Percentiles rank a stretch among this genome's conserved stretches.
phyloP scores from a whole-genome alignment of 2,329 filamentous ascomycete genomes.

The Aspergillus sp. region DNA sequence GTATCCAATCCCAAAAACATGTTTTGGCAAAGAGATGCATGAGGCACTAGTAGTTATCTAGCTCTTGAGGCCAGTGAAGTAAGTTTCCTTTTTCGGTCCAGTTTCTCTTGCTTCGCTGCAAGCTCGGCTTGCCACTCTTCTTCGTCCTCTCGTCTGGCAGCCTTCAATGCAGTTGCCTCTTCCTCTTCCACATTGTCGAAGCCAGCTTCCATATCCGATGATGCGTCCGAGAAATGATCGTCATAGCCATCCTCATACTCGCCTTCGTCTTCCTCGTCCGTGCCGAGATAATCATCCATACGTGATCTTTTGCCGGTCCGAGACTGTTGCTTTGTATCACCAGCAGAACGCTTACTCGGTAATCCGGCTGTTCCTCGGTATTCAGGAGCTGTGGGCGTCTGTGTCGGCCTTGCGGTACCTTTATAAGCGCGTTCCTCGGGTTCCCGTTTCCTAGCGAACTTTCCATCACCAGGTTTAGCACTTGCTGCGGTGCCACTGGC shows the following conservation, averaged over 20 bases:
- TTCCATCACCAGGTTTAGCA: conserved; percentile 14
- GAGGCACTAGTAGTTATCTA: conserved; percentile 10
- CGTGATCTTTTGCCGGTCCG: conserved; percentile 18
- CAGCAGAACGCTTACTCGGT: conserved; percentile 18
- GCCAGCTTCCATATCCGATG: conserved; percentile 46
- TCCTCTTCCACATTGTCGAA: conserved; percentile 40
- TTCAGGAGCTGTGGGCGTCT: conserved; percentile 14
- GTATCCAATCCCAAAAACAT: conserved; percentile 3
- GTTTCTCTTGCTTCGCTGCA: conserved; percentile 39
- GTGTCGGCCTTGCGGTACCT: conserved; percentile 29
- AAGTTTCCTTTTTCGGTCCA: conserved; percentile 38
- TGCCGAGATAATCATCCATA: conserved; percentile 38
- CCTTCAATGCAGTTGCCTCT: conserved; percentile 34
- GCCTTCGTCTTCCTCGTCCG: conserved; percentile 42
- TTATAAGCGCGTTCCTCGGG: conserved; percentile 28
- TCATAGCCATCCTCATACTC: conserved; percentile 33
- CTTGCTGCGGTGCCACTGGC: conserved; percentile 9
- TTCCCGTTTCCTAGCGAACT: conserved; percentile 23
- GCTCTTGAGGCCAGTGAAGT: conserved; percentile 28
- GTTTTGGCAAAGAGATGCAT: neutral
- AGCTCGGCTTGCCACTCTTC: conserved; percentile 37
- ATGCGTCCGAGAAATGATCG: conserved; percentile 38
- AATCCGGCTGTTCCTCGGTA: conserved; percentile 39
- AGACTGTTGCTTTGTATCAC: conserved; percentile 17
- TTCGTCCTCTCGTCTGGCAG: conserved; percentile 40